Percentiles rank a stretch among this genome's conserved stretches.
Evolutionary conservation across 352 stramenopile species (phyloP).

Genomic region (Pythium aquatile): DNA sequence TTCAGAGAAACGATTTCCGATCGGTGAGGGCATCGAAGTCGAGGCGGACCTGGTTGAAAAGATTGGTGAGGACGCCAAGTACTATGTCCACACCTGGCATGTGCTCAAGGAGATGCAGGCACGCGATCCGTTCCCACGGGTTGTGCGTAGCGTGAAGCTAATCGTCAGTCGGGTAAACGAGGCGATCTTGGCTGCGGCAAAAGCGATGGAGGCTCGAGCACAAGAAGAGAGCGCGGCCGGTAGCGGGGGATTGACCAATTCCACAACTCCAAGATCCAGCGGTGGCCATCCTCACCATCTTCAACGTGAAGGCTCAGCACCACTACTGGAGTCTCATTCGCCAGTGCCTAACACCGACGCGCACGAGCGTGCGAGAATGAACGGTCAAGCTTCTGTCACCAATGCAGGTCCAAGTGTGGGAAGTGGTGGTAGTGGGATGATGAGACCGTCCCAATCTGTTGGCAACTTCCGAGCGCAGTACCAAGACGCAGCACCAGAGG

Average conservation of each 20-base stretch:
- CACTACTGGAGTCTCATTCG: conserved; percentile 6
- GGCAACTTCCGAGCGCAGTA: conserved; percentile 69
- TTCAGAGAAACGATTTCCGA: conserved; percentile 19
- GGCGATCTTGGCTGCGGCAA: conserved; percentile 28
- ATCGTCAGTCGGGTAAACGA: conserved; percentile 35
- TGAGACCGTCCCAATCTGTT: conserved; percentile 66
- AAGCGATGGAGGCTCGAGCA: conserved; percentile 8
- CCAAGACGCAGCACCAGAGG: conserved; percentile 31
- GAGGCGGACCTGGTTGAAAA: conserved; percentile 23
- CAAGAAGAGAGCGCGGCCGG: not conserved
- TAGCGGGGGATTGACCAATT: not conserved
- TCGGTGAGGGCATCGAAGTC: conserved; percentile 25
- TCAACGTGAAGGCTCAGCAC: conserved; percentile 21
- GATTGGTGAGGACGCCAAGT: conserved; percentile 40
- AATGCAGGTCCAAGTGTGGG: not conserved
- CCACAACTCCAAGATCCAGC: conserved; percentile 5
- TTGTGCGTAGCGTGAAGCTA: conserved; percentile 35
- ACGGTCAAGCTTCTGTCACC: not conserved
- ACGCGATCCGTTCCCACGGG: conserved; percentile 72
- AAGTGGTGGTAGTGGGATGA: conserved; percentile 18
- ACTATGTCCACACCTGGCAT: conserved; percentile 71
- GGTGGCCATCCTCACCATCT: conserved; percentile 2
- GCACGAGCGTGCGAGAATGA: not conserved
- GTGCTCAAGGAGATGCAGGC: conserved; percentile 59
- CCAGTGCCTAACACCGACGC: not conserved